Conservation (phyloP, 192 early-diverging fungal genomes). For the Linnemannia hyalina region DNA sequence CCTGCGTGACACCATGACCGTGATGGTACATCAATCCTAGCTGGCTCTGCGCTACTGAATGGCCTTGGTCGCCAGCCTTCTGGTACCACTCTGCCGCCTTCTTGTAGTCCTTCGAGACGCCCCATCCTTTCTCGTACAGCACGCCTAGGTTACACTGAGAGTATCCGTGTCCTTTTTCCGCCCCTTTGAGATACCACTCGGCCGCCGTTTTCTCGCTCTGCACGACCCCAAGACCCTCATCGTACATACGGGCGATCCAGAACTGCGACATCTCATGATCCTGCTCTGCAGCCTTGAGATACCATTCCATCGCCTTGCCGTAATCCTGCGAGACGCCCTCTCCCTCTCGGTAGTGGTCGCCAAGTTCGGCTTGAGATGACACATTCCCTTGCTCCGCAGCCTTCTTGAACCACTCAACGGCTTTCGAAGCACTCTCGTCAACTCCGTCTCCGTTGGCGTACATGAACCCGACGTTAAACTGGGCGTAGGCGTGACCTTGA, state of each 20-base stretch:
- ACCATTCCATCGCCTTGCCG: not conserved
- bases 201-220: not conserved
- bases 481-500: not conserved
- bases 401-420: not conserved
- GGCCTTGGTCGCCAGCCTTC: not conserved
- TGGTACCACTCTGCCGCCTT: not conserved
- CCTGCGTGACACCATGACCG: slow-evolving; percentile 59
- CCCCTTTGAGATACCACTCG: not conserved
- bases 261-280: not conserved
- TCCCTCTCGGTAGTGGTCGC: not conserved
- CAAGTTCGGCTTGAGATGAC: not conserved
- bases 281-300: not conserved
- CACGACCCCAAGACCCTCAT: not conserved
- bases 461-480: not conserved
- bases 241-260: not conserved
- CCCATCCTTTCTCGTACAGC: not conserved
- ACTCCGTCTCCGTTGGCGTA: not conserved
- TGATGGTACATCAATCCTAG: slow-evolving; percentile 30
- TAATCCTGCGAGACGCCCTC: not conserved
- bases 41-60: not conserved
- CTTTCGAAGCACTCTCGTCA: not conserved
- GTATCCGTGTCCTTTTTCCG: not conserved
- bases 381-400: not conserved
- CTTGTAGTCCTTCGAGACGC: not conserved
- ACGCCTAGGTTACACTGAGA: not conserved